These are phyloP conservation scores for Flaveria brownii DNA, from an alignment of 129 eudicot species.

Conservation along the genomic window DNA sequence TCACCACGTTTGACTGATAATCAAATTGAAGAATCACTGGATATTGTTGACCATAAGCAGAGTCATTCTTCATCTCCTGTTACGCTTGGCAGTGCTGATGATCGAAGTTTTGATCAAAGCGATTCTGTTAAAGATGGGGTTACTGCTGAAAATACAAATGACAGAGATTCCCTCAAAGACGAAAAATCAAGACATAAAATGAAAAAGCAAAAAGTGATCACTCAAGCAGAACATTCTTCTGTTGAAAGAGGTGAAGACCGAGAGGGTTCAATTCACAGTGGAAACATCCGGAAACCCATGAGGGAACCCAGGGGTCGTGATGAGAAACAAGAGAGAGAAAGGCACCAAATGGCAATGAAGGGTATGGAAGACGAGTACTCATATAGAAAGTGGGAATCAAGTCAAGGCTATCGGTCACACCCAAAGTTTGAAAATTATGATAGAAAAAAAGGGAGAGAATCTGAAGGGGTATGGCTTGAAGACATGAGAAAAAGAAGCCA, in stretches of 20 bases:
- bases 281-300: constrained; percentile 43
- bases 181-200: constrained; percentile 38
- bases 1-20: constrained; percentile 52
- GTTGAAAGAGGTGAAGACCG: constrained; percentile 59
- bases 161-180: constrained; percentile 34
- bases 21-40: constrained; percentile 57
- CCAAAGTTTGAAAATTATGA: constrained; percentile 54
- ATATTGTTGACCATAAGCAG: constrained; percentile 54
- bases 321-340: constrained; percentile 55
- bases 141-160: constrained; percentile 46
- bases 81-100: constrained; percentile 42
- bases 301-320: constrained; percentile 55
- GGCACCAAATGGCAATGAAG: constrained; percentile 46
- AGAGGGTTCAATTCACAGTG: constrained; percentile 49
- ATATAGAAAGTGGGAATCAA: constrained; percentile 60
- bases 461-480: constrained; percentile 73
- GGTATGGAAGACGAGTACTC: constrained; percentile 28
- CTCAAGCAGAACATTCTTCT: constrained; percentile 45
- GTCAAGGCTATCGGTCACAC: constrained; percentile 44
- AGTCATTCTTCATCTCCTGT: constrained; percentile 53
- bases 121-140: constrained; percentile 26
- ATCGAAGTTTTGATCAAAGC: constrained; percentile 44
- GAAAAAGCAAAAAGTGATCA: constrained; percentile 49
- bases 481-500: constrained; percentile 61
- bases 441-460: constrained; percentile 61